Evolutionary conservation across 1,139 yeast genomes (phyloP).

Genomic region (Nadsonia starkeyi-henricii): DNA sequence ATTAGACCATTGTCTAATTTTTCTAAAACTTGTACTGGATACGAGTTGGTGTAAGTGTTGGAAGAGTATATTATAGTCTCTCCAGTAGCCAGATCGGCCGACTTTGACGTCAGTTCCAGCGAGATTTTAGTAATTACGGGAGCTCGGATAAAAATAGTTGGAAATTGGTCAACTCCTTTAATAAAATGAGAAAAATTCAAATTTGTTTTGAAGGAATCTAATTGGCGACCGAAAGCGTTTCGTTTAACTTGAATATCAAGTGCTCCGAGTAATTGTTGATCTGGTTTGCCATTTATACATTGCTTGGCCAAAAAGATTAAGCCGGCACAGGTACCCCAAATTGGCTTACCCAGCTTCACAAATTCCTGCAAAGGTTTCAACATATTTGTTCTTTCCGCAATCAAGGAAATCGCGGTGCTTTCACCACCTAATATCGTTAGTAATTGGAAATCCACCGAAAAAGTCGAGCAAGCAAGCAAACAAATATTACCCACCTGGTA

Average conservation of each 20-base stretch:
- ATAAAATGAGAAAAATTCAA: conserved; percentile 24
- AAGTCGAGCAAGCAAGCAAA: too few relatives aligned
- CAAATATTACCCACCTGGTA: conserved; percentile 76
- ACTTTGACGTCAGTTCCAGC: conserved; percentile 9
- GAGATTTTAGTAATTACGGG: conserved; percentile 40
- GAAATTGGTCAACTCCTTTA: conserved; percentile 17
- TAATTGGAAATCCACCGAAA: too few relatives aligned
- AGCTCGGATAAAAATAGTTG: conserved; percentile 55
- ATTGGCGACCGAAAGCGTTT: conserved; percentile 71
- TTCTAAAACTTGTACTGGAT: conserved; percentile 24
- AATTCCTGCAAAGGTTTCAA: conserved; percentile 40
- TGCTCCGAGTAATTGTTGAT: conserved; percentile 54
- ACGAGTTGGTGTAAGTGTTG: conserved; percentile 21
- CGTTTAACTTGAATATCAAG: conserved; percentile 50
- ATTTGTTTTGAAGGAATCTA: conserved; percentile 39
- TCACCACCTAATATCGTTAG: conserved; percentile 71
- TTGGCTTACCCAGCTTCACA: conserved; percentile 34
- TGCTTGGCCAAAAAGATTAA: conserved; percentile 51
- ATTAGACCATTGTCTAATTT: conserved; percentile 19
- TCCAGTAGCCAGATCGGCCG: conserved; percentile 8
- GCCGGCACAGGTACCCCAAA: conserved; percentile 89
- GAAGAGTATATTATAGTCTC: conserved; percentile 16
- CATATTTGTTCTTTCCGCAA: conserved; percentile 53
- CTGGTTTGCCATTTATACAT: conserved; percentile 35
- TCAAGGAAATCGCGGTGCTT: conserved; percentile 59